Evolutionary conservation across 805 yeast genomes (phyloP).

Genomic region (Monosporozyma servazzii): DNA sequence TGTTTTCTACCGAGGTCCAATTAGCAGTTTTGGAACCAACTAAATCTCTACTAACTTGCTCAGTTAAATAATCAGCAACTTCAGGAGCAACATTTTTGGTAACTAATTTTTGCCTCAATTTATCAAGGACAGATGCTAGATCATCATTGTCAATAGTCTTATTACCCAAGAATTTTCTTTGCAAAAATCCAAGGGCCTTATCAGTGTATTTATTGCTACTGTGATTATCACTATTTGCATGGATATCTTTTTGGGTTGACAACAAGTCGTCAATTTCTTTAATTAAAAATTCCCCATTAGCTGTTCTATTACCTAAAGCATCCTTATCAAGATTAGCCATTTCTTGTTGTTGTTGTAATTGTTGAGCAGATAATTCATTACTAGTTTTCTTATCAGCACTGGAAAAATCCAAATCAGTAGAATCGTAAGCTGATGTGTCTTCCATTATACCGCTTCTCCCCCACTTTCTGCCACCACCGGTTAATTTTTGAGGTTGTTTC

Average conservation of each 20-base stretch:
- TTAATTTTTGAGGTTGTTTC: slow-evolving; percentile 7
- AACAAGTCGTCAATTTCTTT: slow-evolving; percentile 45
- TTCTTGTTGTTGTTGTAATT: neutral
- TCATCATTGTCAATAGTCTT: slow-evolving; percentile 56
- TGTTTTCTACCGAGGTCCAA: slow-evolving; percentile 65
- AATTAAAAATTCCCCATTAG: slow-evolving; percentile 55
- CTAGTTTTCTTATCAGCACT: slow-evolving; percentile 14
- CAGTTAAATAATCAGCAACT: slow-evolving; percentile 65
- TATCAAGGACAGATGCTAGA: slow-evolving; percentile 52
- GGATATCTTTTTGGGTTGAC: slow-evolving; percentile 8
- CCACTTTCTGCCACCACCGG: slow-evolving; percentile 47
- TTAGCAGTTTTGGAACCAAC: slow-evolving; percentile 63
- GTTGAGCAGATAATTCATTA: slow-evolving; percentile 9
- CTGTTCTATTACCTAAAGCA: slow-evolving; percentile 34
- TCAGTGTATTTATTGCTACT: slow-evolving; percentile 15
- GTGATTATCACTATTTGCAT: slow-evolving; percentile 35
- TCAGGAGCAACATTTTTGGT: slow-evolving; percentile 86
- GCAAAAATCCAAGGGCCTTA: slow-evolving; percentile 46
- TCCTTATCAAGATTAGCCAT: slow-evolving; percentile 25
- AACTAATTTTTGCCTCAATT: slow-evolving; percentile 67
- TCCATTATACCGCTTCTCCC: slow-evolving; percentile 50
- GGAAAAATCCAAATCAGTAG: slow-evolving; percentile 48
- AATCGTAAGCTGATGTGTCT: slow-evolving; percentile 35
- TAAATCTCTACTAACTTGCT: slow-evolving; percentile 59
- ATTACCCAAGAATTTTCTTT: slow-evolving; percentile 55